Conservation (phyloP, 1,139 yeast genomes). For the Geotrichum europaeum region DNA sequence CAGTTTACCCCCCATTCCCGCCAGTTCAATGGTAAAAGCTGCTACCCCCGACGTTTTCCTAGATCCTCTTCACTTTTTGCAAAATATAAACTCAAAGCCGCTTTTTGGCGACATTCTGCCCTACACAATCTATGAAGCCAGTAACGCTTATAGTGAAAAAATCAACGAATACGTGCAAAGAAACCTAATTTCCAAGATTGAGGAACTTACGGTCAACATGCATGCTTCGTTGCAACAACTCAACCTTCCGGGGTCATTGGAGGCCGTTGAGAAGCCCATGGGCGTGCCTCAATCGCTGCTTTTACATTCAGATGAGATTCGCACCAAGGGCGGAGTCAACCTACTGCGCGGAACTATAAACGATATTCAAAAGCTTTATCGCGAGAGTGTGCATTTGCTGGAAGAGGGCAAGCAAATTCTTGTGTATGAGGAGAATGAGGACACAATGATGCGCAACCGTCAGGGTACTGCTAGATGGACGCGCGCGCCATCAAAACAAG, state of each 20-base stretch:
- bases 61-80: slow-evolving; percentile 17
- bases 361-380: slow-evolving; percentile 43
- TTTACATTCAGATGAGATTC: slow-evolving; percentile 51
- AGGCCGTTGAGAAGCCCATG: slow-evolving; percentile 57
- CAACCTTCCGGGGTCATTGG: slow-evolving; percentile 56
- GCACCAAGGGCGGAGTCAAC: slow-evolving; percentile 49
- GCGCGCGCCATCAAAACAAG: slow-evolving; percentile 25
- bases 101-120: slow-evolving; percentile 62
- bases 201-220: slow-evolving; percentile 45
- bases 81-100: slow-evolving; percentile 19
- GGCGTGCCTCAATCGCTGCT: slow-evolving; percentile 54
- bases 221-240: slow-evolving; percentile 32
- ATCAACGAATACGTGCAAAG: slow-evolving; percentile 51
- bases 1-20: slow-evolving; percentile 42
- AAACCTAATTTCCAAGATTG: slow-evolving; percentile 48
- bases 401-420: slow-evolving; percentile 46
- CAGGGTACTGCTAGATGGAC: slow-evolving; percentile 50
- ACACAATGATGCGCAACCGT: slow-evolving; percentile 43
- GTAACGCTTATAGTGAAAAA: slow-evolving; percentile 64
- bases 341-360: slow-evolving; percentile 41
- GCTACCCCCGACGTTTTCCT: slow-evolving; percentile 38
- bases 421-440: slow-evolving; percentile 50
- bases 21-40: slow-evolving; percentile 50
- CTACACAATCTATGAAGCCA: slow-evolving; percentile 55
- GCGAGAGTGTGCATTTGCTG: slow-evolving; percentile 39